phyloP scores from a whole-genome alignment of 2,329 filamentous ascomycete genomes.

The Xylariaceae sp. region DNA sequence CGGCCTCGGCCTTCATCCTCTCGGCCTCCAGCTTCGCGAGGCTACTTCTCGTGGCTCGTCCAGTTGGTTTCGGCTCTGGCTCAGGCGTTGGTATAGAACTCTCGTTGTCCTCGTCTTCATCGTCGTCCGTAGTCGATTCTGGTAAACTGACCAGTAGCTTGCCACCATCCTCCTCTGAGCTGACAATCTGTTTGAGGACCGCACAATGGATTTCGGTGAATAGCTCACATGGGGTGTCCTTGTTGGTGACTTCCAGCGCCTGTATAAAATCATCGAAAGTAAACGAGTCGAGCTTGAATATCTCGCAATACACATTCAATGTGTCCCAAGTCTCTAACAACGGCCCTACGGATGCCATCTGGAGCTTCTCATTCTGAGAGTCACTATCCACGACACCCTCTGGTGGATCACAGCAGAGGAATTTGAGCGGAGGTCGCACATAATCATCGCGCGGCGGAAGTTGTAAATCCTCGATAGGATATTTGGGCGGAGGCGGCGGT shows the following conservation, averaged over 20 bases:
- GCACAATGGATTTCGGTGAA: constrained; percentile 90
- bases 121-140: constrained; percentile 66
- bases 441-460: constrained; percentile 63
- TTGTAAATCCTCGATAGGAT: constrained; percentile 91
- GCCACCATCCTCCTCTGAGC: constrained; percentile 68
- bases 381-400: constrained; percentile 44
- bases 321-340: constrained; percentile 94
- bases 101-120: constrained; percentile 57
- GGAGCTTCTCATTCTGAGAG: constrained; percentile 56
- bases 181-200: constrained; percentile 80
- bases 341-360: constrained; percentile 80
- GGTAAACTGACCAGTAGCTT: constrained; percentile 76
- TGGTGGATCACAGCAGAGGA: constrained; percentile 64
- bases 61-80: constrained; percentile 58
- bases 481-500: constrained; percentile 68
- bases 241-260: constrained; percentile 72
- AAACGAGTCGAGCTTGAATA: constrained; percentile 92
- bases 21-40: constrained; percentile 76
- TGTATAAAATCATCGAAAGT: constrained; percentile 96
- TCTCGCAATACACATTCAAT: constrained; percentile 94
- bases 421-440: constrained; percentile 72
- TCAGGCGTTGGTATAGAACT: constrained; percentile 57
- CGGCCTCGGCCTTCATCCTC: constrained; percentile 57
- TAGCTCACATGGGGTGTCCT: constrained; percentile 73
- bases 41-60: constrained; percentile 79